These are phyloP conservation scores for Perkinsus chesapeaki DNA, from an alignment of 169 alveolate genomes.

Conservation along the genomic window DNA sequence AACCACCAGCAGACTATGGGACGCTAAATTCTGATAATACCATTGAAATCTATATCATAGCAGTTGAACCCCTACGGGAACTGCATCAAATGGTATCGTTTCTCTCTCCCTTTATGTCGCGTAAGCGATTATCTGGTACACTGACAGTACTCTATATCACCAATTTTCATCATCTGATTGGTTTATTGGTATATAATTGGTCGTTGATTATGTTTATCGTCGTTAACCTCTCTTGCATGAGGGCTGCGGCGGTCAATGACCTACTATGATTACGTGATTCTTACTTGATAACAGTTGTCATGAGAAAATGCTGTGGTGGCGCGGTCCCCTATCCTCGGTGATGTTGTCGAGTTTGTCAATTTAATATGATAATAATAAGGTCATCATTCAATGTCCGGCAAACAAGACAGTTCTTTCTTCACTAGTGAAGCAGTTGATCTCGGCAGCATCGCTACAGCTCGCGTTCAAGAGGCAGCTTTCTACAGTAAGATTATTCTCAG, in stretches of 20 bases:
- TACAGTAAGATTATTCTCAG: not conserved
- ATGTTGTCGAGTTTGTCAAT: not conserved
- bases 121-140: not conserved
- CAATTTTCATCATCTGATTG: not conserved
- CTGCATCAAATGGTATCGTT: not conserved
- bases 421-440: no score
- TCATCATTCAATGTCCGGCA: no score
- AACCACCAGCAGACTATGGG: not conserved
- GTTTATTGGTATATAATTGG: not conserved
- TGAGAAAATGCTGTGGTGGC: not conserved
- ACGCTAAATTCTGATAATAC: not conserved
- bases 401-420: no score
- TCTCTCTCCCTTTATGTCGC: not conserved
- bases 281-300: not conserved
- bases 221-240: not conserved
- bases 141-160: not conserved
- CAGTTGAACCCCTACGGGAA: slow-evolving; percentile 2
- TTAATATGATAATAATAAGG: no score
- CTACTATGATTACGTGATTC: not conserved
- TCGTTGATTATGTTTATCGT: no score
- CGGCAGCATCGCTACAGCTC: not conserved
- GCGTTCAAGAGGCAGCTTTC: not conserved
- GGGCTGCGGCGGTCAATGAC: not conserved
- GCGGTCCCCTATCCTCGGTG: not conserved
- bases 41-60: no score